Evolutionary conservation across 2,329 filamentous ascomycete genomes (phyloP), one percentile per base, ranked within the genome.

Genomic region (Pseudogymnoascus sp.): DNA sequence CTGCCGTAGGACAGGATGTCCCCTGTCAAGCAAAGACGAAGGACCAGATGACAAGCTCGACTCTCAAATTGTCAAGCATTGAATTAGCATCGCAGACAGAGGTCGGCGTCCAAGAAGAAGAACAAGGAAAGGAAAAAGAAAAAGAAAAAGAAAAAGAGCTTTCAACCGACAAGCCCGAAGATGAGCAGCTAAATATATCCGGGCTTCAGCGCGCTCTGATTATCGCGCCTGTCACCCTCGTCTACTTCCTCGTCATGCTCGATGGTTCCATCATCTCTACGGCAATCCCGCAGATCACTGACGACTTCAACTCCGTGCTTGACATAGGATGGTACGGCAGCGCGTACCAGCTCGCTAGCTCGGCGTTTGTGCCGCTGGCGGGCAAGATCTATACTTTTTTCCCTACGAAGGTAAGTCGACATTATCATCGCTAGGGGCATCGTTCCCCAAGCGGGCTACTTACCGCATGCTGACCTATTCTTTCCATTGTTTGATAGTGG

Each of bases 241-340:
- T 74, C 6, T 73, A 74, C 12, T 81, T 81, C 62, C 65, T 81
- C 15, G 75, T 80, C 69, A 65, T 82, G 63, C 64, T 83, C 3
- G 81, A 83, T 61, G 77, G 74, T 37, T 80, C 80, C 1, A 82
- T 84, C 58, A 74, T 84, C 60, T 73, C 76, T 7, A 83, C 81
- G 4, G 81, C 79, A 2, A 74, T 80, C 59, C 79, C 79, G 1
- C 70, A 71, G 57, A 82, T 82, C 61, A 82, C 80, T 0, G 76
- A 73, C 50, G 72, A 78, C 18, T 79, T 81, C 68, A 75, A 81
- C 61, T 76, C 78, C 11, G 70, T 82, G 0, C 67, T 71, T 2
- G 80, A 84, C 64, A 77, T 83, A 12, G 81, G 80, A 37, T 84
- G 81, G 81, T 83, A 83, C 66, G 78, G 76, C 3, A 77, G 76